Percentiles rank a stretch among this genome's conserved stretches.
Conservation (phyloP, 257 asterid genomes). For the Marsdenia floribunda region DNA sequence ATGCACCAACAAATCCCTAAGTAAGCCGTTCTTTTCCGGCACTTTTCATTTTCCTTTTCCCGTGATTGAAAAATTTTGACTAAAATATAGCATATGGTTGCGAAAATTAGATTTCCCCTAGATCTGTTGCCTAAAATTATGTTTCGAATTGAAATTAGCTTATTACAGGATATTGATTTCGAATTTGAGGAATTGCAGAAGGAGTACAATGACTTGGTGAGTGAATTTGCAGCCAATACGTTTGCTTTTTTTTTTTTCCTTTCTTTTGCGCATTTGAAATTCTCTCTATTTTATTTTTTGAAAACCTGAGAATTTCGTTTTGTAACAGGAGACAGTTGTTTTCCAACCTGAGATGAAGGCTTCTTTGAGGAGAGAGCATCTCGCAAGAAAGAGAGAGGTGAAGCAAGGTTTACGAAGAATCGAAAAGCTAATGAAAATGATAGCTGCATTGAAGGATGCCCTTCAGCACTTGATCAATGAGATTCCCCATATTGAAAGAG, state of each 20-base stretch:
- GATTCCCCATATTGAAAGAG: constrained; percentile 48
- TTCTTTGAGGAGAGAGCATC: constrained; percentile 53
- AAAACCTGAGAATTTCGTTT: not conserved
- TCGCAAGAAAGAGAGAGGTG: constrained; percentile 77
- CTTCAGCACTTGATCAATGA: constrained; percentile 60
- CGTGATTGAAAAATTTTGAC: not conserved
- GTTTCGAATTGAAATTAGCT: constrained; percentile 34
- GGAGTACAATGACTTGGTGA: constrained; percentile 63
- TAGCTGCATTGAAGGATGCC: constrained; percentile 53
- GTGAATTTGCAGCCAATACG: constrained; percentile 1
- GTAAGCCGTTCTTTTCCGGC: constrained; percentile 30
- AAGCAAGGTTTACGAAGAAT: constrained; percentile 70
- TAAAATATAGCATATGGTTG: not conserved
- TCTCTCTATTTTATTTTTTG: not conserved
- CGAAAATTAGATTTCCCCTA: not conserved
- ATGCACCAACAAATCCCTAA: constrained; percentile 98
- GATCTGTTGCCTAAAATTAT: not conserved
- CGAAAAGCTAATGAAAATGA: constrained; percentile 60
- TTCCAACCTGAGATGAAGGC: constrained; percentile 45
- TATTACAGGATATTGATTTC: constrained; percentile 66
- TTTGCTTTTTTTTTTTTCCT: not conserved
- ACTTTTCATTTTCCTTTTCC: not conserved
- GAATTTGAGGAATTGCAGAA: constrained; percentile 65
- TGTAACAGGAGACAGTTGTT: constrained; percentile 51
- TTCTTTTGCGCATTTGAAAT: not conserved